These are phyloP conservation scores for Penicillium ochrochloron DNA, from an alignment of 495 filamentous ascomycete species.

Conservation along the genomic window DNA sequence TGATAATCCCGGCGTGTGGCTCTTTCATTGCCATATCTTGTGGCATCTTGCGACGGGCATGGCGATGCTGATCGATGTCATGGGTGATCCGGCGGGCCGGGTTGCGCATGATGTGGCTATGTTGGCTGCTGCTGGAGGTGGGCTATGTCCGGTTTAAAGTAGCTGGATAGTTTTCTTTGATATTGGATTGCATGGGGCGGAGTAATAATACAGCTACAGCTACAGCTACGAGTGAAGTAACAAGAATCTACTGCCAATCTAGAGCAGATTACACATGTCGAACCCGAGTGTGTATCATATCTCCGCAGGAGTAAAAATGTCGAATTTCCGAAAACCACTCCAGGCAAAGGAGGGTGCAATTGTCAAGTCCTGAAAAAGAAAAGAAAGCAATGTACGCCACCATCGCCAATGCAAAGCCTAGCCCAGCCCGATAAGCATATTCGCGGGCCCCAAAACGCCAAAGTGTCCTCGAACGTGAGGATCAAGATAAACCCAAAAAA, in stretches of 20 bases:
- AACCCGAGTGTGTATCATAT: background rate
- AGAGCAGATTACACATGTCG: background rate
- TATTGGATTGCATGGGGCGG: background rate
- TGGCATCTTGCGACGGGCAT: conserved; percentile 63
- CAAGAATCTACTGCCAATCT: background rate
- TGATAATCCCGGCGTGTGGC: conserved; percentile 66
- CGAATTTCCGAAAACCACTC: background rate
- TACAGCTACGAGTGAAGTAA: background rate
- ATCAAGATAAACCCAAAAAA: background rate
- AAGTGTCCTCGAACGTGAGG: background rate
- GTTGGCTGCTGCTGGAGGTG: background rate
- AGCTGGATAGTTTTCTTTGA: background rate
- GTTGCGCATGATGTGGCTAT: conserved; percentile 23
- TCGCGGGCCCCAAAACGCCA: conserved; percentile 10
- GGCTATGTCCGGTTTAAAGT: conserved; percentile 2
- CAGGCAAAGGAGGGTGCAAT: background rate
- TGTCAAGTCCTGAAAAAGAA: background rate
- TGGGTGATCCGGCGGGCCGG: conserved; percentile 28
- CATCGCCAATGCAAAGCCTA: background rate
- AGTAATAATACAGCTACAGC: background rate
- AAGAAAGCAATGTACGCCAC: background rate
- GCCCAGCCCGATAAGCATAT: background rate
- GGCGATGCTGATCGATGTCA: conserved; percentile 46
- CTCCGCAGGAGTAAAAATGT: background rate
- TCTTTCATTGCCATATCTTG: conserved; percentile 67